Percentiles rank a stretch among this genome's conserved stretches.
Conservation (phyloP, 345 rosid genomes). For the Schrenkiella parvula region DNA sequence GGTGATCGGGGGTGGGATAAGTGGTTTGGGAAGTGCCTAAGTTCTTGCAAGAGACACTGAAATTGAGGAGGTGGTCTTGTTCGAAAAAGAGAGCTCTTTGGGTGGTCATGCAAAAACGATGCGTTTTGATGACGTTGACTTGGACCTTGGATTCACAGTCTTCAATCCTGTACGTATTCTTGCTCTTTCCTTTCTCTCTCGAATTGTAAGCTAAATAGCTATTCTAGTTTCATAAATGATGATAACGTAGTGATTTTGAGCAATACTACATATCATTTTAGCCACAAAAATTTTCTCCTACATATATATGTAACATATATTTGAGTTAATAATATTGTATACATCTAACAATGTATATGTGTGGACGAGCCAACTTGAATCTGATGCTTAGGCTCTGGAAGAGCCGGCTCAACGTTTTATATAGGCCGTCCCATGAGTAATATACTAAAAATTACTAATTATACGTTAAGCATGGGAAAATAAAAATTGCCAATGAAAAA, state of each 20-base stretch:
- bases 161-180: slow-evolving; percentile 47
- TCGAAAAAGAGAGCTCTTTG: slow-evolving; percentile 52
- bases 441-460: too few relatives aligned
- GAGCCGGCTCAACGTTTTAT: too few relatives aligned
- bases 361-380: too few relatives aligned
- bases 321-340: not conserved
- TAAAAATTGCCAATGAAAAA: too few relatives aligned
- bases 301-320: not conserved
- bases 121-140: slow-evolving; percentile 43
- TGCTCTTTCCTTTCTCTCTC: not conserved
- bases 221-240: not conserved
- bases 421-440: too few relatives aligned
- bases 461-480: too few relatives aligned
- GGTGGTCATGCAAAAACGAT: slow-evolving; percentile 75
- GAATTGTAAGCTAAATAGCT: not conserved
- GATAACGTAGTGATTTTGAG: not conserved
- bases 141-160: slow-evolving; percentile 76
- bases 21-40: slow-evolving; percentile 59
- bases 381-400: too few relatives aligned
- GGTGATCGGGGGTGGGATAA: slow-evolving; percentile 64
- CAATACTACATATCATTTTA: not conserved
- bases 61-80: slow-evolving; percentile 45
- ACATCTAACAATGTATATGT: too few relatives aligned
- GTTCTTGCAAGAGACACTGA: slow-evolving; percentile 42
- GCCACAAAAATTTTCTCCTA: not conserved